phyloP scores from a whole-genome alignment of 2,329 filamentous ascomycete species.

The Whalleya microplaca region DNA sequence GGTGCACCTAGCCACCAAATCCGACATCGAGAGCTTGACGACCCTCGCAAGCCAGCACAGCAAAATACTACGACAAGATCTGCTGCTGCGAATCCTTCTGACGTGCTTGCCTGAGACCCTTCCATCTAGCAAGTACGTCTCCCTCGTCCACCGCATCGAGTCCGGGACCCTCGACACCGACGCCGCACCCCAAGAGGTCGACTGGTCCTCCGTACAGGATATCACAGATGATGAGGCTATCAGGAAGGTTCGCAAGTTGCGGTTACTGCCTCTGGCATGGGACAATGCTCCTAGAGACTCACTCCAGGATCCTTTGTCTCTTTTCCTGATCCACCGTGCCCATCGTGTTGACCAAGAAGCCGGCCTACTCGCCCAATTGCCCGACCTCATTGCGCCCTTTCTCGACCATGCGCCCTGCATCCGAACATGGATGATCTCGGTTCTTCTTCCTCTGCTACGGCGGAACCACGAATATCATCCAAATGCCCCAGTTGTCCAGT shows the following conservation, averaged over 20 bases:
- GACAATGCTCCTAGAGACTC: slow-evolving; percentile 51
- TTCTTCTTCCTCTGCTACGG: slow-evolving; percentile 69
- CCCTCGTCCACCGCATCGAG: slow-evolving; percentile 62
- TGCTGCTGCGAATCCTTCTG: slow-evolving; percentile 73
- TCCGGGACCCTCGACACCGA: slow-evolving; percentile 48
- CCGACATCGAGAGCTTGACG: slow-evolving; percentile 66
- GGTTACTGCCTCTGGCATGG: slow-evolving; percentile 60
- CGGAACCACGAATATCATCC: slow-evolving; percentile 73
- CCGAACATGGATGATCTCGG: slow-evolving; percentile 70
- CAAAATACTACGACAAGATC: slow-evolving; percentile 63
- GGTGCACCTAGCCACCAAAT: slow-evolving; percentile 68
- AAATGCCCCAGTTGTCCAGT: slow-evolving; percentile 48
- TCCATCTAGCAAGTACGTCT: slow-evolving; percentile 64
- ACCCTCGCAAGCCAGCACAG: slow-evolving; percentile 60
- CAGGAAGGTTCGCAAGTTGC: slow-evolving; percentile 66
- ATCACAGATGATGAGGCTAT: slow-evolving; percentile 66
- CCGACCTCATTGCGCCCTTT: slow-evolving; percentile 70
- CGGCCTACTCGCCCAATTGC: slow-evolving; percentile 70
- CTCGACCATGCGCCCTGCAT: slow-evolving; percentile 63
- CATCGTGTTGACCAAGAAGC: slow-evolving; percentile 72
- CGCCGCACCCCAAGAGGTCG: slow-evolving; percentile 49
- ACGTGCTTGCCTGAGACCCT: slow-evolving; percentile 76
- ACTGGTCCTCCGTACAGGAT: slow-evolving; percentile 58
- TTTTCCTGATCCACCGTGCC: slow-evolving; percentile 70
- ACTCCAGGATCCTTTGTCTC: slow-evolving; percentile 58